These are phyloP conservation scores for Penicillium janthinellum DNA, from an alignment of 2,329 filamentous ascomycete genomes.

Conservation along the genomic window DNA sequence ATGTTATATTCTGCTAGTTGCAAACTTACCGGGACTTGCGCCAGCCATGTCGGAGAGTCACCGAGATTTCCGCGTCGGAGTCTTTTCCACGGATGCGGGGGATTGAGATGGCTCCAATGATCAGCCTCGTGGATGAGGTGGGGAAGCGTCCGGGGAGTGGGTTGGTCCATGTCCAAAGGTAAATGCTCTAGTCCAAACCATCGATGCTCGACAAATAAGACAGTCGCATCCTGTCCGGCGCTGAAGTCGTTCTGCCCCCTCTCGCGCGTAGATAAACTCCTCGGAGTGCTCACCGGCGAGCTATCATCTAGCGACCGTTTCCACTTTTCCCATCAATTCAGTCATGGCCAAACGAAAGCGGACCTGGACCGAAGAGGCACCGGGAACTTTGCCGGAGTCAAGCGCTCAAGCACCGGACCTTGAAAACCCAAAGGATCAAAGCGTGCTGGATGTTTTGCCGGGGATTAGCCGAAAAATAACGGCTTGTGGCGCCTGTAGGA, in stretches of 20 bases:
- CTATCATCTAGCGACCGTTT: neutral
- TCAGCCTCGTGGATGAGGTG: conserved; percentile 8
- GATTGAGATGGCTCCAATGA: conserved; percentile 11
- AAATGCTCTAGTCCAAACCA: conserved; percentile 6
- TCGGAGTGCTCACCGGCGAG: conserved; percentile 16
- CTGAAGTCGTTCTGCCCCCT: conserved; percentile 4
- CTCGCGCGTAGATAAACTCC: conserved; percentile 15
- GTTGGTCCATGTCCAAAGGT: conserved; percentile 9
- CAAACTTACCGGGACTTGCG: conserved; percentile 1
- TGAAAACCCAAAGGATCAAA: conserved; percentile 5
- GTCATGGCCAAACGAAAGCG: conserved; percentile 19
- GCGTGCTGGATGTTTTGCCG: conserved; percentile 26
- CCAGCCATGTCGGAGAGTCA: conserved; percentile 12
- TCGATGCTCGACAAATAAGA: conserved; percentile 7
- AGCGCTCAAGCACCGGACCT: neutral
- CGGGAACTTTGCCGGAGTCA: conserved; percentile 18
- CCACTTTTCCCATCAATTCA: neutral
- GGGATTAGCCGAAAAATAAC: conserved; percentile 45
- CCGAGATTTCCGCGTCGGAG: conserved; percentile 21
- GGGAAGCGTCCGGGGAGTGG: conserved; percentile 8
- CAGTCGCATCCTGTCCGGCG: conserved; percentile 9
- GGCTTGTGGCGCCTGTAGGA: conserved; percentile 54
- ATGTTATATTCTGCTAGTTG: neutral
- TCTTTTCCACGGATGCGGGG: conserved; percentile 20
- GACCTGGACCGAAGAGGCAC: conserved; percentile 14